A percentile compares a stretch with the other conserved stretches of the same genome.
Evolutionary conservation across 1,284 basidiomycete species (phyloP).

Genomic region (Blastosporella zonata): DNA sequence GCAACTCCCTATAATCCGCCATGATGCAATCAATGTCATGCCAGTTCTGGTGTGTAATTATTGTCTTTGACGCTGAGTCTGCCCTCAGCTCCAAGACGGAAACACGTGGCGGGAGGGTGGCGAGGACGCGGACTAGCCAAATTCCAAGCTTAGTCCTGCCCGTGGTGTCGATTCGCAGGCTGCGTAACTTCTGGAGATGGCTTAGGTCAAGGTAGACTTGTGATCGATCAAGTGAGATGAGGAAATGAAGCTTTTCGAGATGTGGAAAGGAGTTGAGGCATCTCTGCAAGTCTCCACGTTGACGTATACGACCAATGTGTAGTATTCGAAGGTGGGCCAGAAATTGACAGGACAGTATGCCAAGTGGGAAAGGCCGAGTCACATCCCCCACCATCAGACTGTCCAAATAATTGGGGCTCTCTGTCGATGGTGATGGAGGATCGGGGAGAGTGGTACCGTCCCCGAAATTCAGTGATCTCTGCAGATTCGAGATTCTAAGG

Average conservation of each 20-base stretch:
- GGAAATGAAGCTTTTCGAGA: slow-evolving; percentile 2
- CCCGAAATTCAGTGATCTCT: not conserved
- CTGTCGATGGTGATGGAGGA: not conserved
- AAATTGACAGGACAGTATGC: not conserved
- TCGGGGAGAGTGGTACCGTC: not conserved
- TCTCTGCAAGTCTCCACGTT: not conserved
- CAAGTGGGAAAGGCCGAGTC: too few species aligned
- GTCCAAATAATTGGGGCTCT: not conserved
- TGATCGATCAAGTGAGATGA: not conserved
- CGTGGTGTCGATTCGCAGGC: not conserved
- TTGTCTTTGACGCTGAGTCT: not conserved
- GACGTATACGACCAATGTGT: not conserved
- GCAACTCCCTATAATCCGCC: not conserved
- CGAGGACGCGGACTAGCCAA: not conserved
- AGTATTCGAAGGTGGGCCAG: not conserved
- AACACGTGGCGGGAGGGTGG: not conserved
- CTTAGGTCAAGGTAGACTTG: not conserved
- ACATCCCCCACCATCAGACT: not conserved
- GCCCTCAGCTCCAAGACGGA: not conserved
- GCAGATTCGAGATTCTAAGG: not conserved
- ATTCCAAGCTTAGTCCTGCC: not conserved
- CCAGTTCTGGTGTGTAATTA: not conserved
- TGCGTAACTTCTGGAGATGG: not conserved
- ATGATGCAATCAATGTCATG: not conserved
- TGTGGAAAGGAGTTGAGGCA: not conserved